Evolutionary conservation across 2,329 filamentous ascomycete genomes (phyloP).

Genomic region (Hymenoscyphus albidus): DNA sequence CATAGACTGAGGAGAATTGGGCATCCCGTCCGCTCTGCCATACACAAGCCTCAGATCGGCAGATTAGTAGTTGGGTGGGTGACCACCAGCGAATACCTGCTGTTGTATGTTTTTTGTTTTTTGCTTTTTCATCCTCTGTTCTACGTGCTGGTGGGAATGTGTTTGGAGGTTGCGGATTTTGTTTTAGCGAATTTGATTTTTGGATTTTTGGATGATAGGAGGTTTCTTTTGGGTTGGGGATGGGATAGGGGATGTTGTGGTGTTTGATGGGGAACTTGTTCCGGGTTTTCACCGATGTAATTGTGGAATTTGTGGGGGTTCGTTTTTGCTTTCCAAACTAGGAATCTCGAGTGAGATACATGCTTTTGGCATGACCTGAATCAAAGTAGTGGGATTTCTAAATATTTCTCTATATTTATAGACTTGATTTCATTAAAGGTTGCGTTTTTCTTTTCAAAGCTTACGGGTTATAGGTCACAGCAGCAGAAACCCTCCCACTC

Average conservation of each 20-base stretch:
- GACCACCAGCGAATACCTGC: constrained; percentile 29
- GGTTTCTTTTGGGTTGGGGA: background rate
- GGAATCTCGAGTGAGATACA: background rate
- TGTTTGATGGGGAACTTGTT: background rate
- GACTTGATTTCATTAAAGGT: background rate
- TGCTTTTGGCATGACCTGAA: background rate
- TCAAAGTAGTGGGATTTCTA: background rate
- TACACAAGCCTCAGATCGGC: constrained; percentile 24
- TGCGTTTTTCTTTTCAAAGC: constrained; percentile 9
- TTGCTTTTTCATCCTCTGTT: background rate
- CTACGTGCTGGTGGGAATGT: background rate
- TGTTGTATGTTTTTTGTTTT: constrained; percentile 29
- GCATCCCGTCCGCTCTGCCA: constrained; percentile 22
- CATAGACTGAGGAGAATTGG: constrained; percentile 13
- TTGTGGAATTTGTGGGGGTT: too few species aligned
- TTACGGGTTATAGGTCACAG: constrained; percentile 39
- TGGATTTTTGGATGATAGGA: background rate
- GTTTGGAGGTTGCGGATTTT: background rate
- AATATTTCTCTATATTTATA: background rate
- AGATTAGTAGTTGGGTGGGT: constrained; percentile 29
- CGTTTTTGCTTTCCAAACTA: too few species aligned
- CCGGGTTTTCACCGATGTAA: background rate
- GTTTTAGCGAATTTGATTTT: constrained; percentile 1
- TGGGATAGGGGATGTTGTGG: background rate
- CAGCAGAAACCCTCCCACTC: constrained; percentile 42